Evolutionary conservation across 2,329 filamentous ascomycete species (phyloP), one percentile per base, ranked within the genome.

Genomic region (Pyrenochaeta sp.): DNA sequence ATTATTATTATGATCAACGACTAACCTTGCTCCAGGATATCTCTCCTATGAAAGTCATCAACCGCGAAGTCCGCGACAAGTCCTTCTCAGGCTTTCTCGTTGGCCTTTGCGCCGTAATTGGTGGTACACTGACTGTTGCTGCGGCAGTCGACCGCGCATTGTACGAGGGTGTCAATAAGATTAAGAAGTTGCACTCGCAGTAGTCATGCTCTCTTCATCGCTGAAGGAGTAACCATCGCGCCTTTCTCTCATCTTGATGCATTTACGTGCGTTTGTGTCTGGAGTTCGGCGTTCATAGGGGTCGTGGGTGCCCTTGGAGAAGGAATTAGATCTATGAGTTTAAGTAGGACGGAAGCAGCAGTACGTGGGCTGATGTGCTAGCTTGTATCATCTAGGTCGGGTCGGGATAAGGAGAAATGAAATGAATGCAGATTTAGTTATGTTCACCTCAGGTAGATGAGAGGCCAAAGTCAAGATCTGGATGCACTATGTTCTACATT

Each of bases 41-140:
- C 77, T 98, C 94, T 2, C 95, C 95, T 5, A 99, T 99, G 95
- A 99, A 98, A 82, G 94, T 99, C 60, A 91, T 99, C 80, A 99
- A 99, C 83, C 90, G 93, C 54, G 96, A 99, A 81, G 90, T 91
- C 66, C 88, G 92, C 46, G 84, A 89, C 59, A 98, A 98, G 84
- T 91, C 90, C 4, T 96, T 99, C 77, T 88, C 92, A 0, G 91
- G 91, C 19, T 99, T 99, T 83, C 79, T 99, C 57, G 94, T 95
- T 0, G 95, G 95, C 47, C 87, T 99, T 22, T 99, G 95, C 77
- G 94, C 94, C 37, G 91, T 98, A 60, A 89, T 99, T 50, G 95
- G 95, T 61, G 95, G 95, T 67, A 99, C 95, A 0, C 80, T 99
- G 66, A 99, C 95, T 0, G 95, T 99, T 19, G 95, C 95, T 10